Conservation (phyloP, 1,284 basidiomycete genomes). For the Sporisorium reilianum region DNA sequence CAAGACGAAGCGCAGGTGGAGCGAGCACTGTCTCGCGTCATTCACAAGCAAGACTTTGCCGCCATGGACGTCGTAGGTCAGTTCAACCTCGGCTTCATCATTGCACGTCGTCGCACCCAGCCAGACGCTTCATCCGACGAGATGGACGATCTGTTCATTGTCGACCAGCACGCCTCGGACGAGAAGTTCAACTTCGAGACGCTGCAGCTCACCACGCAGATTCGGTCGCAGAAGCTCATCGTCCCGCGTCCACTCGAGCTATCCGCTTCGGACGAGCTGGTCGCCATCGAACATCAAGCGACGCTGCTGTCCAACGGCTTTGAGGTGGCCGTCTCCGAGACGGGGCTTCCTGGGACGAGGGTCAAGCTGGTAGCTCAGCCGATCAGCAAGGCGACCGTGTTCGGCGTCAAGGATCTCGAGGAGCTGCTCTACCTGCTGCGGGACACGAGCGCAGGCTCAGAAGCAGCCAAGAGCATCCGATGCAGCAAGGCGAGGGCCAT, state of each 20-base stretch:
- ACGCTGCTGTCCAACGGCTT: conserved; percentile 89
- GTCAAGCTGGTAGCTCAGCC: conserved; percentile 85
- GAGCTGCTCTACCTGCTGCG: conserved; percentile 88
- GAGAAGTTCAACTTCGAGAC: conserved; percentile 99
- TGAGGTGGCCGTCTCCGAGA: conserved; percentile 75
- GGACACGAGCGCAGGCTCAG: conserved; percentile 77
- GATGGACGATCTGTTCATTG: conserved; percentile 79
- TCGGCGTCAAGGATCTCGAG: conserved; percentile 86
- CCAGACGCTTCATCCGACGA: conserved; percentile 7
- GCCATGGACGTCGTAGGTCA: conserved; percentile 89
- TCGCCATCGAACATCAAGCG: conserved; percentile 86
- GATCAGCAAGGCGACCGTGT: conserved; percentile 87
- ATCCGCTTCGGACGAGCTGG: conserved; percentile 88
- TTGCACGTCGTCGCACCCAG: conserved; percentile 76
- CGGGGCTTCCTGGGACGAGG: conserved; percentile 73
- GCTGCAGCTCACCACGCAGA: conserved; percentile 85
- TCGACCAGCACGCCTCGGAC: conserved; percentile 82
- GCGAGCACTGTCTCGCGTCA: conserved; percentile 83
- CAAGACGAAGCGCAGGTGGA: conserved; percentile 76
- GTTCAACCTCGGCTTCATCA: conserved; percentile 96
- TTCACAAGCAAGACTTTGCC: conserved; percentile 87
- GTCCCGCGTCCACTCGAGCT: conserved; percentile 83
- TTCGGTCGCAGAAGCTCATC: conserved; percentile 86
- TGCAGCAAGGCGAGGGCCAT: conserved; percentile 93
- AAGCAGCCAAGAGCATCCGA: conserved; percentile 77